These are phyloP conservation scores for Parathielavia hyrcaniae DNA, from an alignment of 495 filamentous ascomycete genomes.

Conservation along the genomic window DNA sequence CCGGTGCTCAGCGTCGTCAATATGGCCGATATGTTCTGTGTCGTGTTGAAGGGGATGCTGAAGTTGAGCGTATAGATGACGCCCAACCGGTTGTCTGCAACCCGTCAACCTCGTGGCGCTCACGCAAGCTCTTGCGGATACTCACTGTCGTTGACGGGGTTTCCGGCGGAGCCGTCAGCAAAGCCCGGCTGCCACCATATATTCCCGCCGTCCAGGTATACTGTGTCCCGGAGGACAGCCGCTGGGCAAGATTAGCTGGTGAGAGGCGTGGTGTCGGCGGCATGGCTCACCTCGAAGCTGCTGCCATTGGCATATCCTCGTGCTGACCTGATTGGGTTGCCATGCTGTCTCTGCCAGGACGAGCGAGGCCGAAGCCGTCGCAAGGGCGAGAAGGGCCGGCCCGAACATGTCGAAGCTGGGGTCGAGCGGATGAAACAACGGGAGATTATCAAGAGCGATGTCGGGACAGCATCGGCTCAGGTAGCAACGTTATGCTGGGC, in stretches of 20 bases:
- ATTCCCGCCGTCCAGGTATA: conserved; percentile 63
- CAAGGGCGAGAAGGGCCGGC: conserved; percentile 20
- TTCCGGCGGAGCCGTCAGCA: conserved; percentile 31
- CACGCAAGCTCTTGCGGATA: not conserved
- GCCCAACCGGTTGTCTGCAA: conserved; percentile 42
- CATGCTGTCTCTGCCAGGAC: conserved; percentile 35
- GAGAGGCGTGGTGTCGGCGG: not conserved
- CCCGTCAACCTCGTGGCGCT: not conserved
- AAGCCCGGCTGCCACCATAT: conserved; percentile 46
- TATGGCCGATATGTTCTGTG: conserved; percentile 47
- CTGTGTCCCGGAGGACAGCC: conserved; percentile 56
- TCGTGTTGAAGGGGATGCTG: conserved; percentile 50
- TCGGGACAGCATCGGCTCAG: conserved; percentile 8
- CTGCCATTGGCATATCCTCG: conserved; percentile 55
- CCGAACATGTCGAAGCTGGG: conserved; percentile 19
- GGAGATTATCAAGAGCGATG: not conserved
- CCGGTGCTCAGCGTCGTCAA: conserved; percentile 40
- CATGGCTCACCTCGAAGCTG: conserved; percentile 45
- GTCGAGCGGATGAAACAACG: not conserved
- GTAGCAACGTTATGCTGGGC: not conserved
- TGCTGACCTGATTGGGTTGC: conserved; percentile 40
- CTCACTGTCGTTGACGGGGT: conserved; percentile 33
- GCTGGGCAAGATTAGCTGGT: conserved; percentile 39
- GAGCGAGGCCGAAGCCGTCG: conserved; percentile 23
- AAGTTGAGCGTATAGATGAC: conserved; percentile 53